Conservation (phyloP, 192 early-diverging fungal genomes). For the Coemansia sp. region DNA sequence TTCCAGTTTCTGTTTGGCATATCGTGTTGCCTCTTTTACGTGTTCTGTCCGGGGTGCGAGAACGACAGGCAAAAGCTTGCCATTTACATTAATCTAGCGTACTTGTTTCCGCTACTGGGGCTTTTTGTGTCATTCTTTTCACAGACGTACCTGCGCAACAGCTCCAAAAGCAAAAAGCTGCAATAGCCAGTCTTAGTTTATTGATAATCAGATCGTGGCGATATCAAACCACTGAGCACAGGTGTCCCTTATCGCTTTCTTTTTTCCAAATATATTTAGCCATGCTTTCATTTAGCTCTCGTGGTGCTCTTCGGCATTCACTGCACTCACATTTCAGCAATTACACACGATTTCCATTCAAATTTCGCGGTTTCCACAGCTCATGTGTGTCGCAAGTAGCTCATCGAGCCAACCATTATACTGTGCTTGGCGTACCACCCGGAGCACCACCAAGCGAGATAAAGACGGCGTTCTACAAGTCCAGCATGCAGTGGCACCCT, state of each 20-base stretch:
- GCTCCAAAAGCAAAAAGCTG: not conserved
- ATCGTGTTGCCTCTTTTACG: conserved; percentile 64
- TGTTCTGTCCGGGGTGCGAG: conserved; percentile 65
- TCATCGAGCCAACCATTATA: conserved; percentile 41
- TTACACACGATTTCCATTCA: not conserved
- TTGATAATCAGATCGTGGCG: too few species aligned
- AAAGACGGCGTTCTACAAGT: conserved; percentile 45
- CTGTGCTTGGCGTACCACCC: conserved; percentile 29
- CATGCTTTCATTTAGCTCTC: conserved; percentile 1
- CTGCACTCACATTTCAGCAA: not conserved
- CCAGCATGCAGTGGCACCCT: conserved; percentile 76
- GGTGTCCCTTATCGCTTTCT: too few species aligned
- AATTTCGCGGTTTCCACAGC: conserved; percentile 23
- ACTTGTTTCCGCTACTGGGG: conserved; percentile 74
- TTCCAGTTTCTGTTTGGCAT: conserved; percentile 81
- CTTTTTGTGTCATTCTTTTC: conserved; percentile 76
- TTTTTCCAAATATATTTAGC: conserved; percentile 23
- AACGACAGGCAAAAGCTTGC: conserved; percentile 63
- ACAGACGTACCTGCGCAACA: conserved; percentile 59
- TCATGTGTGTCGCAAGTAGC: conserved; percentile 7
- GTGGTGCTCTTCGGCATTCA: not conserved
- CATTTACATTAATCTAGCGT: conserved; percentile 68
- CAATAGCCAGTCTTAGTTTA: not conserved
- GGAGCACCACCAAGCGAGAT: conserved; percentile 35
- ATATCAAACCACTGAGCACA: too few species aligned